phyloP scores from a whole-genome alignment of 208 protist genomes.

The Kentomonas sorsogonicus region DNA sequence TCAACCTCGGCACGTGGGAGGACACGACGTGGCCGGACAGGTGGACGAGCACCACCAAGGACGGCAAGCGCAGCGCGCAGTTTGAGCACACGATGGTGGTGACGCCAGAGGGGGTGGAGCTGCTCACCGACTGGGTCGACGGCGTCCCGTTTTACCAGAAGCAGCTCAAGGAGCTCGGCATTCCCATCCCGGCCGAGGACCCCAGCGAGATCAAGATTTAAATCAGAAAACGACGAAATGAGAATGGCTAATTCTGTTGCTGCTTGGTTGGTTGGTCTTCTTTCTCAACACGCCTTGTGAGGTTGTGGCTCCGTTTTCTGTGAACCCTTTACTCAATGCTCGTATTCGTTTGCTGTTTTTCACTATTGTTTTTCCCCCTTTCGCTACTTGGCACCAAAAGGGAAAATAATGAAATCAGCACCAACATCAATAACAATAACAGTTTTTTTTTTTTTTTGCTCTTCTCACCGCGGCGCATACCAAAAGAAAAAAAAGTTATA shows the following conservation, averaged over 20 bases:
- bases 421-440: not conserved
- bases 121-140: conserved; percentile 84
- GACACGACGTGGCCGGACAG: conserved; percentile 93
- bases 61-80: conserved; percentile 96
- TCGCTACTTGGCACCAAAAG: not conserved
- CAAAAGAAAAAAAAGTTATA: not conserved
- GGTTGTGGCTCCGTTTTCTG: too few relatives aligned
- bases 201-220: conserved; percentile 55
- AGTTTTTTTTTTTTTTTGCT: conserved; percentile 1
- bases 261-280: not conserved
- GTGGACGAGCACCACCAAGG: conserved; percentile 94
- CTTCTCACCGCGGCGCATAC: not conserved
- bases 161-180: conserved; percentile 68
- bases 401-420: not conserved
- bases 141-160: conserved; percentile 84
- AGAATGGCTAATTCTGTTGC: not conserved
- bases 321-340: too few relatives aligned
- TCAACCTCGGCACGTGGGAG: conserved; percentile 92
- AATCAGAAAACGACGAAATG: not conserved
- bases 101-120: conserved; percentile 85
- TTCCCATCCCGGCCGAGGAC: conserved; percentile 47
- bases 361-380: not conserved
- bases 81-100: conserved; percentile 98
- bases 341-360: too few relatives aligned
- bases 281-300: not conserved